Percentiles rank a stretch among this genome's conserved stretches.
These are phyloP conservation scores for Patellaria atrata DNA, from an alignment of 495 filamentous ascomycete genomes.

Conservation along the genomic window DNA sequence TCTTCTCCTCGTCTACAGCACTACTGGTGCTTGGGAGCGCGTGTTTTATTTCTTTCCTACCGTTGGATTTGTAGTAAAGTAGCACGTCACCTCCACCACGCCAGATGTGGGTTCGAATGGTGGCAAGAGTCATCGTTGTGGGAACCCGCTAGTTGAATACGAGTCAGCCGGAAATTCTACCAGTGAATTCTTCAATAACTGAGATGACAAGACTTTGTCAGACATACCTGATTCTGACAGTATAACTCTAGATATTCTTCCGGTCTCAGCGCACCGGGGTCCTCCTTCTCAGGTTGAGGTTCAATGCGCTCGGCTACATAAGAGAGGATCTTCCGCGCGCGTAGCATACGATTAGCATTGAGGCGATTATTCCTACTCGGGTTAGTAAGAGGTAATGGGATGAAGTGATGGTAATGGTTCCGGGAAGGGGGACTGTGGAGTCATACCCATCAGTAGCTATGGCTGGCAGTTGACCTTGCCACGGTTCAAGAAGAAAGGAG, in stretches of 20 bases:
- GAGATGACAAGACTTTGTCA: background rate
- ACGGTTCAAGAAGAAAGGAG: constrained; percentile 78
- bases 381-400: constrained; percentile 9
- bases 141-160: too few species aligned
- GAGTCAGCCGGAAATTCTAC: too few species aligned
- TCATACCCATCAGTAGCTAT: constrained; percentile 26
- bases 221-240: constrained; percentile 74
- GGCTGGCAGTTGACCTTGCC: constrained; percentile 54
- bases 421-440: constrained; percentile 10
- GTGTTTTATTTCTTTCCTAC: constrained; percentile 41
- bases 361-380: constrained; percentile 59
- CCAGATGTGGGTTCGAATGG: constrained; percentile 82
- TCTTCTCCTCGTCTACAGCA: too few species aligned
- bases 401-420: constrained; percentile 10
- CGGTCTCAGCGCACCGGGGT: constrained; percentile 50
- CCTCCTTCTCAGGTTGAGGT: constrained; percentile 37
- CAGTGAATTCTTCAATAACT: background rate
- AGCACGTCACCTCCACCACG: constrained; percentile 80
- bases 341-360: constrained; percentile 93
- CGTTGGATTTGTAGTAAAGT: constrained; percentile 82
- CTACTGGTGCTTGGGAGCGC: too few species aligned
- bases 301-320: constrained; percentile 91
- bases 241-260: constrained; percentile 91
- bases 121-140: constrained; percentile 77
- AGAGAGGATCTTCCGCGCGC: constrained; percentile 83